These are phyloP conservation scores for Mikania micrantha DNA, from an alignment of 129 eudicot genomes.

Conservation along the genomic window DNA sequence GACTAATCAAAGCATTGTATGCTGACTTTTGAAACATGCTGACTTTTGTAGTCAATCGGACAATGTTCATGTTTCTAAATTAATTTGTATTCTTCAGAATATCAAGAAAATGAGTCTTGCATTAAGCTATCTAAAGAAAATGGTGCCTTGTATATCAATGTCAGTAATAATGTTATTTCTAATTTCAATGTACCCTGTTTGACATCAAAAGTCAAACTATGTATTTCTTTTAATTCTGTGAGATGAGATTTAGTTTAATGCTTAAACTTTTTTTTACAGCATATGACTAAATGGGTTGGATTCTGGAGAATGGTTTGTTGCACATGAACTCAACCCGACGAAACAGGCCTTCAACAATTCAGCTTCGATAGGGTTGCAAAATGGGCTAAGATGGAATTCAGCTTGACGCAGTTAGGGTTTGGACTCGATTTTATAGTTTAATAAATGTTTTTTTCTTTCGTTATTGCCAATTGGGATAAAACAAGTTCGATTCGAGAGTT, in stretches of 20 bases:
- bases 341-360: not conserved
- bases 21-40: not conserved
- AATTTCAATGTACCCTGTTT: not conserved
- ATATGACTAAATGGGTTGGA: not conserved
- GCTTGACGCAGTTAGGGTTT: not conserved
- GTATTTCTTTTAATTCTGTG: not conserved
- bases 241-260: not conserved
- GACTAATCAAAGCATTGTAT: too few species aligned
- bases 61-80: not conserved
- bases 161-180: not conserved
- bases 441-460: not conserved
- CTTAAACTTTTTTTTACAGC: slow-evolving; percentile 1
- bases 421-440: not conserved
- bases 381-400: not conserved
- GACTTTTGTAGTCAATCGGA: slow-evolving; percentile 5
- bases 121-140: not conserved
- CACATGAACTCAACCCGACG: not conserved
- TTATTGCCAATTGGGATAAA: not conserved
- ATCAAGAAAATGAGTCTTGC: not conserved
- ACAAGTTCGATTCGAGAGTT: too few species aligned
- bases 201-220: slow-evolving; percentile 4
- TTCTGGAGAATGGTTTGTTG: not conserved
- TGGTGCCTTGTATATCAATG: not conserved
- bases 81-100: not conserved
- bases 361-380: not conserved